phyloP scores from a whole-genome alignment of 768 basidiomycete species.

The Cubamyces sp. region DNA sequence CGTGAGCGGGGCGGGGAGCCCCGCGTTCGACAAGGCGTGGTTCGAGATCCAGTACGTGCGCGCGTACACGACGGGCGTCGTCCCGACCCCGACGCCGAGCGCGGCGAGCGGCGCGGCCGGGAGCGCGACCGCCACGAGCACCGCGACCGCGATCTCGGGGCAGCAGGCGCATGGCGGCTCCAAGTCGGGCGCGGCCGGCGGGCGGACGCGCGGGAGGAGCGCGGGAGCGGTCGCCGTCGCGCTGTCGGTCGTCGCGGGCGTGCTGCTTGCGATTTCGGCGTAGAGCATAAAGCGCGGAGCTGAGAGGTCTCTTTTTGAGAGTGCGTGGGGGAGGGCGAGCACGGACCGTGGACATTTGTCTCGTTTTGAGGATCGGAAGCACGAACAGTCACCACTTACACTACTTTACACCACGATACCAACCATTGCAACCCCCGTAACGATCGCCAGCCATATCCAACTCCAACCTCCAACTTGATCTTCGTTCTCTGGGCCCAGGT shows the following conservation, averaged over 20 bases:
- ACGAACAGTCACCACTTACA: no score
- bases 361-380: no score
- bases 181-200: constrained; percentile 1
- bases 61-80: constrained; percentile 49
- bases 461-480: no score
- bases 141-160: not conserved
- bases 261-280: constrained; percentile 1
- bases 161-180: not conserved
- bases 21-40: constrained; percentile 59
- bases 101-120: constrained; percentile 2
- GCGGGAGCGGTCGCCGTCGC: constrained; percentile 2
- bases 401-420: not conserved
- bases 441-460: not conserved
- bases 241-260: constrained; percentile 8
- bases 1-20: constrained; percentile 57
- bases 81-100: constrained; percentile 26
- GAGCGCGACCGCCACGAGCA: not conserved
- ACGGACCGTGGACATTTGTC: not conserved
- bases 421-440: not conserved
- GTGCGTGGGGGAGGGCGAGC: not conserved
- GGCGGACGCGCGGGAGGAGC: not conserved
- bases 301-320: not conserved
- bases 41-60: constrained; percentile 72
- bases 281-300: not conserved
- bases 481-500: no score